phyloP scores from a whole-genome alignment of 2,329 filamentous ascomycete species.

The Xylaria multiplex region DNA sequence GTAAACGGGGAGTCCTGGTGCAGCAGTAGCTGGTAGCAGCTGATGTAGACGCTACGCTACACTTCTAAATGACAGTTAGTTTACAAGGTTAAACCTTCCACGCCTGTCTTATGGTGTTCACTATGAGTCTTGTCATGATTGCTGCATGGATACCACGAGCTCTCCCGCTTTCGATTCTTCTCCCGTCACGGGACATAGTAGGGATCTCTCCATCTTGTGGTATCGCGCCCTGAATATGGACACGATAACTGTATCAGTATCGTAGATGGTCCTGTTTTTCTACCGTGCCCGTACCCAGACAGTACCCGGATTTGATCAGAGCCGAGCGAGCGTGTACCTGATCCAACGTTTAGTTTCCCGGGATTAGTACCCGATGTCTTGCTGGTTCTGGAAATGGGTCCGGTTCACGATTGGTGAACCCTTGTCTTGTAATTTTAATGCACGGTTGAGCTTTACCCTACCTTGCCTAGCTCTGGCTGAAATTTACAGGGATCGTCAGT shows the following conservation, averaged over 20 bases:
- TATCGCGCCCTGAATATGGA: neutral
- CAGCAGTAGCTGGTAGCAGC: no score
- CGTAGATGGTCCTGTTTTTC: conserved; percentile 1
- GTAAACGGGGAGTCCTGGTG: neutral
- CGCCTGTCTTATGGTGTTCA: neutral
- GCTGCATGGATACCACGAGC: neutral
- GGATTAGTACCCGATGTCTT: conserved; percentile 21
- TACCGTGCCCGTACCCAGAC: neutral
- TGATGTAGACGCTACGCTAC: neutral
- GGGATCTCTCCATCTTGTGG: neutral
- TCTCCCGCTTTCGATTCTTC: neutral
- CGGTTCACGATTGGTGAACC: conserved; percentile 38
- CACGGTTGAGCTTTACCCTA: conserved; percentile 41
- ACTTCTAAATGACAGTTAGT: conserved; percentile 1
- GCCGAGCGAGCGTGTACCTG: conserved; percentile 13
- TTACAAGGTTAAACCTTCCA: conserved; percentile 16
- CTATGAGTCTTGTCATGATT: neutral
- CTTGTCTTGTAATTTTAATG: conserved; percentile 46
- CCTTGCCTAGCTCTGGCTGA: conserved; percentile 33
- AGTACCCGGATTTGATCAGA: neutral
- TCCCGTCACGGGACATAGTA: neutral
- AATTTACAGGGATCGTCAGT: conserved; percentile 31
- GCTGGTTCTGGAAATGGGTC: conserved; percentile 34
- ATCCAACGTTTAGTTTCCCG: conserved; percentile 17
- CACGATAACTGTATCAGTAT: neutral